A percentile compares a stretch with the other conserved stretches of the same genome.
Evolutionary conservation across 2,329 filamentous ascomycete species (phyloP).

Genomic region (Rhynchosporium agropyri): DNA sequence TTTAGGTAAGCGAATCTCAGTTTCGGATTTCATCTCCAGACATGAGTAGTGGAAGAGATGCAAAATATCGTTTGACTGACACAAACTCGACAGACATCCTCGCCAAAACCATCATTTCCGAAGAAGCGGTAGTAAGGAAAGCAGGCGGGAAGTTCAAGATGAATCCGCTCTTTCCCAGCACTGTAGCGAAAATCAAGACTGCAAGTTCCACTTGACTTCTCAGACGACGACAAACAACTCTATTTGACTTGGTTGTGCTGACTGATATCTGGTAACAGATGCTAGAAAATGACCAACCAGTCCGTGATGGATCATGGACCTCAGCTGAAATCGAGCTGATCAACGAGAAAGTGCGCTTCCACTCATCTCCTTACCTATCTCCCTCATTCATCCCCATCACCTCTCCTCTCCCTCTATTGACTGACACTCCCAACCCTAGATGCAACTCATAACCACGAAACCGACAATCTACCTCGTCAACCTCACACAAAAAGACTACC

Average conservation of each 20-base stretch:
- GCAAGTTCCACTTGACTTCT: conserved; percentile 31
- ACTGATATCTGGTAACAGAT: conserved; percentile 34
- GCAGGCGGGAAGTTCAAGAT: conserved; percentile 51
- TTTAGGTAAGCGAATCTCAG: conserved; percentile 35
- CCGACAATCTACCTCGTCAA: conserved; percentile 51
- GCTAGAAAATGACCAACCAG: conserved; percentile 47
- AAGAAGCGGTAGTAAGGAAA: conserved; percentile 47
- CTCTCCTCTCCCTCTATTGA: background rate
- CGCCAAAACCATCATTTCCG: conserved; percentile 45
- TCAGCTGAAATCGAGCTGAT: conserved; percentile 49
- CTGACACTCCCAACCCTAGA: conserved; percentile 18
- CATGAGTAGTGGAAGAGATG: background rate
- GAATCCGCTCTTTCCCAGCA: conserved; percentile 49
- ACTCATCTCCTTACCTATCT: too few species aligned
- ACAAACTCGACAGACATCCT: conserved; percentile 45
- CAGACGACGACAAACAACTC: background rate
- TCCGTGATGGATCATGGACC: conserved; percentile 49
- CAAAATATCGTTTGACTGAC: background rate
- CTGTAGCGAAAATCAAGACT: conserved; percentile 47
- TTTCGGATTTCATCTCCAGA: background rate
- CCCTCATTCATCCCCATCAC: background rate
- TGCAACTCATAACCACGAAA: conserved; percentile 50
- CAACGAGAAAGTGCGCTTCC: conserved; percentile 46
- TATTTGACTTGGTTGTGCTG: background rate
- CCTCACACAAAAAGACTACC: conserved; percentile 51